Percentiles rank a stretch among this genome's conserved stretches.
These are phyloP conservation scores for Mortierella sp. DNA, from an alignment of 371 early-diverging fungal species.

Conservation along the genomic window DNA sequence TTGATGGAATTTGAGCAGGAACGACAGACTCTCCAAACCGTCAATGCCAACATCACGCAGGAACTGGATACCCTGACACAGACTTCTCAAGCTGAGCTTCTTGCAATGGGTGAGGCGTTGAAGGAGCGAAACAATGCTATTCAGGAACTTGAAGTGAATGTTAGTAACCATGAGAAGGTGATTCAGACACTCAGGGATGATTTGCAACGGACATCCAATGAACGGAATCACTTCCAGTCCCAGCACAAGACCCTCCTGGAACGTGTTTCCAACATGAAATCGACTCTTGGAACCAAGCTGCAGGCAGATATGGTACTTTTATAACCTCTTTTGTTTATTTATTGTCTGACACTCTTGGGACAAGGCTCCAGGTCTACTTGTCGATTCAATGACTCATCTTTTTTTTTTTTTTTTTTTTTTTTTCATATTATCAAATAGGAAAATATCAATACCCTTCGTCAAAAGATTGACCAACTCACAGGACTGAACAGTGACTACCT, in stretches of 20 bases:
- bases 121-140: conserved; percentile 33
- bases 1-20: conserved; percentile 56
- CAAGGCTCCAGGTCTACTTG: no score
- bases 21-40: conserved; percentile 26
- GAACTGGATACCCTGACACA: conserved; percentile 41
- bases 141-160: conserved; percentile 32
- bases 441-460: conserved; percentile 43
- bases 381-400: no score
- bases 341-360: background rate
- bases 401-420: background rate
- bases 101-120: conserved; percentile 31
- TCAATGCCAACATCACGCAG: conserved; percentile 24
- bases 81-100: conserved; percentile 34
- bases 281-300: conserved; percentile 59
- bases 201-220: conserved; percentile 41
- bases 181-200: conserved; percentile 35
- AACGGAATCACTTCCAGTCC: conserved; percentile 53
- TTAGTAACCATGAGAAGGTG: conserved; percentile 19
- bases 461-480: conserved; percentile 50
- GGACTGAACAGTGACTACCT: conserved; percentile 53
- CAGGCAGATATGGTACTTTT: conserved; percentile 61
- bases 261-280: conserved; percentile 61
- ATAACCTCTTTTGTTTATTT: background rate
- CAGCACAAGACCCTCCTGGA: conserved; percentile 62
- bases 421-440: conserved; percentile 40